A percentile compares a stretch with the other conserved stretches of the same genome.
Evolutionary conservation across 2,329 filamentous ascomycete species (phyloP).

Genomic region (Chaetomium globosum): DNA sequence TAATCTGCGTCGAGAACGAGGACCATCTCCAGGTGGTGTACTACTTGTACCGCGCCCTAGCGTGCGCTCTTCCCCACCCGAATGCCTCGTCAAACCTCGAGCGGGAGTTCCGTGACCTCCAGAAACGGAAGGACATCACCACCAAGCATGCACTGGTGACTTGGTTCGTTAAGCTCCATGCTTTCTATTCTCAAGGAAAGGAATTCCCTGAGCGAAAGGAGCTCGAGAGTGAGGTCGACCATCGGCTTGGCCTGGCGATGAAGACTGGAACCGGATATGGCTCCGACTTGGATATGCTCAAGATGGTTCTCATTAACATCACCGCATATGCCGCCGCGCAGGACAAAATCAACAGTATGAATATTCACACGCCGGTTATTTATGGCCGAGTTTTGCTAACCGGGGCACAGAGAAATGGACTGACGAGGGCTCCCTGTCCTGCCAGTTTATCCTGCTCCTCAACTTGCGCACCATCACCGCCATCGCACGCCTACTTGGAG

Average conservation of each 20-base stretch:
- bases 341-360: constrained; percentile 59
- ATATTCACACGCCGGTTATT: not conserved
- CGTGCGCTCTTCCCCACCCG: constrained; percentile 72
- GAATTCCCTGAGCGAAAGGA: constrained; percentile 76
- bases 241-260: constrained; percentile 72
- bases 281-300: constrained; percentile 65
- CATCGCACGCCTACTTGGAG: constrained; percentile 69
- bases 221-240: constrained; percentile 81
- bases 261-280: constrained; percentile 62
- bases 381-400: constrained; percentile 20
- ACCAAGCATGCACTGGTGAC: constrained; percentile 51
- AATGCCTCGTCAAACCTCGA: constrained; percentile 76
- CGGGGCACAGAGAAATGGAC: constrained; percentile 49
- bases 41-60: constrained; percentile 82
- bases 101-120: constrained; percentile 68
- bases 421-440: constrained; percentile 50
- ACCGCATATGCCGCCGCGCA: constrained; percentile 76
- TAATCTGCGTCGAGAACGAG: constrained; percentile 75
- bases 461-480: constrained; percentile 77
- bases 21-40: constrained; percentile 86
- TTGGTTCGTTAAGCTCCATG: constrained; percentile 87
- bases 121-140: constrained; percentile 44
- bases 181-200: constrained; percentile 77
- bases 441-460: constrained; percentile 70
- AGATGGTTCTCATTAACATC: constrained; percentile 83